Conservation (phyloP, 2,329 filamentous ascomycete genomes). For the Claviceps monticola region DNA sequence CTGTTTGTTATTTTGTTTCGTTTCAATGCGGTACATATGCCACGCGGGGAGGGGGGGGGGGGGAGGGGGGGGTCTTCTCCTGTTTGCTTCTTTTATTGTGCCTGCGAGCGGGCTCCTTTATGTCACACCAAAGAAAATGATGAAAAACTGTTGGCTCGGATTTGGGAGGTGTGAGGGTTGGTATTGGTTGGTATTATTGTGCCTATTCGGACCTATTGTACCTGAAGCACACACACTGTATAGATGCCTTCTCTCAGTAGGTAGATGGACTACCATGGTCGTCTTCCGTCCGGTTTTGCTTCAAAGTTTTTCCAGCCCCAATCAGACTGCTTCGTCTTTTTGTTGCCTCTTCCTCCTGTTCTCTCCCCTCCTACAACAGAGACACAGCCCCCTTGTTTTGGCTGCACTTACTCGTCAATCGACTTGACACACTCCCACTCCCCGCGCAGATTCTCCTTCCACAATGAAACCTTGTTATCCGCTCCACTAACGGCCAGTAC, state of each 20-base stretch:
- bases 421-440: conserved; percentile 97
- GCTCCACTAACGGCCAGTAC: conserved; percentile 85
- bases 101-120: too few species aligned
- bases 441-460: conserved; percentile 95
- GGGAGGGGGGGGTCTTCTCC: too few species aligned
- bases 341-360: not conserved
- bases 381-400: not conserved
- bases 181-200: not conserved
- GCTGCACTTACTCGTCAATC: conserved; percentile 59
- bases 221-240: too few species aligned
- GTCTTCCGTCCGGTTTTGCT: conserved; percentile 16
- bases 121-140: too few species aligned
- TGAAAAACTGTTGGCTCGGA: too few species aligned
- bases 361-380: not conserved
- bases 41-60: too few species aligned
- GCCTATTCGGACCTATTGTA: not conserved
- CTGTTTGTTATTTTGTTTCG: too few species aligned
- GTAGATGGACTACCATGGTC: not conserved
- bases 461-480: conserved; percentile 93
- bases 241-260: not conserved
- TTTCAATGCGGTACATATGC: too few species aligned
- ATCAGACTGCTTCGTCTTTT: not conserved
- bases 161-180: too few species aligned
- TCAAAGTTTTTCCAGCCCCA: not conserved
- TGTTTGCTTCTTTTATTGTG: too few species aligned